Evolutionary conservation across 2,329 filamentous ascomycete species (phyloP).

Genomic region (Elsinoe fawcettii): DNA sequence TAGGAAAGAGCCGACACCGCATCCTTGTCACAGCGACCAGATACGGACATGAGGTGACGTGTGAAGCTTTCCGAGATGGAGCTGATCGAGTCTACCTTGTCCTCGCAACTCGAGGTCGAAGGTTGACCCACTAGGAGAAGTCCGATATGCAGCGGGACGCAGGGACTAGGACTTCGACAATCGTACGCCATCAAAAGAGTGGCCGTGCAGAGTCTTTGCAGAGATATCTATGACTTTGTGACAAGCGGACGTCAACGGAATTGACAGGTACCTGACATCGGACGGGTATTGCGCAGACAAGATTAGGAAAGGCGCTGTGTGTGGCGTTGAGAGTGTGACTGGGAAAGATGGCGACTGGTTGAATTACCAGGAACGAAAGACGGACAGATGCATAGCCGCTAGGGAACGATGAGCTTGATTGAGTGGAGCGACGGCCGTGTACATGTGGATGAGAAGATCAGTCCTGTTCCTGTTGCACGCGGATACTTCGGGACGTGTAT

Average conservation of each 20-base stretch:
- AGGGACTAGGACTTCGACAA: neutral
- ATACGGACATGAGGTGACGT: neutral
- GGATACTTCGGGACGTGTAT: constrained; percentile 7
- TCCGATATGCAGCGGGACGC: neutral
- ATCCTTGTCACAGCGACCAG: neutral
- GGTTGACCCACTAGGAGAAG: neutral
- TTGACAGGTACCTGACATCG: neutral
- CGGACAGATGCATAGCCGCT: neutral
- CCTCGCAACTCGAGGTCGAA: neutral
- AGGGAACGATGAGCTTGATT: constrained; percentile 2
- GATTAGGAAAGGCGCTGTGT: neutral
- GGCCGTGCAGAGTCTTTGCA: neutral
- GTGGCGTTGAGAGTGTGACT: constrained; percentile 11
- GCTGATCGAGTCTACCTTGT: neutral
- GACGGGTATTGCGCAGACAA: neutral
- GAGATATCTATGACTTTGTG: neutral
- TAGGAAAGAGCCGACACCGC: neutral
- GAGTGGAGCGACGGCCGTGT: neutral
- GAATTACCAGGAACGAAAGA: constrained; percentile 1
- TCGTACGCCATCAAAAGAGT: neutral
- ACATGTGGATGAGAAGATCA: neutral
- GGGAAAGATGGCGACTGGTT: constrained; percentile 12
- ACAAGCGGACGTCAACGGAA: neutral
- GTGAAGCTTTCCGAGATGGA: neutral
- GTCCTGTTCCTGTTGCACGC: constrained; percentile 6